Evolutionary conservation across 2,329 filamentous ascomycete genomes (phyloP), one percentile per base, ranked within the genome.

Genomic region (Coniochaeta sp.): DNA sequence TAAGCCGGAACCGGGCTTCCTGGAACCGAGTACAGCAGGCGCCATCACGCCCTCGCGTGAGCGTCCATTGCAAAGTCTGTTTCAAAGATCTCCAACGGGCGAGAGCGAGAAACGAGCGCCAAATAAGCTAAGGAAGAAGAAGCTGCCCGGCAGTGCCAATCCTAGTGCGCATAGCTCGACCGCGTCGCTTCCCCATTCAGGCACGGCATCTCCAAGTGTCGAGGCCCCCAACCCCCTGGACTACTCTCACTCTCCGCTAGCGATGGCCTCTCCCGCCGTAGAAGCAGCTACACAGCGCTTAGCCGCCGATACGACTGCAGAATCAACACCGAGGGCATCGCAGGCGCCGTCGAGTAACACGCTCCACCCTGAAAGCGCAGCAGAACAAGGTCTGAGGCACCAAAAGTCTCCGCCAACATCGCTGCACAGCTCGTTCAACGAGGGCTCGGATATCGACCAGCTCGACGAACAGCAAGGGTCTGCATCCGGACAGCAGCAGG

Each of bases 91-190:
- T 2, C 85, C 88, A 1, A 81, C 81, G 0, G 80, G 77, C 28
- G 83, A 85, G 47, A 81, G 78, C 40, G 87, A 87, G 63, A 87
- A 83, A 67, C 84, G 90, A 54, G 89, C 88, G 70, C 91, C 92
- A 0, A 97, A 96, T 69, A 96, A 97, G 74, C 78, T 99, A 58
- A 89, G 89, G 73, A 98, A 98, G 79, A 96, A 91, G 74, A 82
- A 87, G 64, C 78, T 89, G 60, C 88, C 90, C 0, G 88, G 86
- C 47, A 91, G 90, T 68, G 76, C 89, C 24, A 93, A 91, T 66
- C 88, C 88, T 22, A 97, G 93, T 70, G 93, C 93, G 0, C 92
- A 96, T 64, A 97, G 93, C 70, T 98, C 95, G 17, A 89, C 85
- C 7, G 85, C 89, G 17, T 97, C 93, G 8, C 77, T 96, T 17